phyloP scores from a whole-genome alignment of 345 rosid species.

The Camelina sativa region DNA sequence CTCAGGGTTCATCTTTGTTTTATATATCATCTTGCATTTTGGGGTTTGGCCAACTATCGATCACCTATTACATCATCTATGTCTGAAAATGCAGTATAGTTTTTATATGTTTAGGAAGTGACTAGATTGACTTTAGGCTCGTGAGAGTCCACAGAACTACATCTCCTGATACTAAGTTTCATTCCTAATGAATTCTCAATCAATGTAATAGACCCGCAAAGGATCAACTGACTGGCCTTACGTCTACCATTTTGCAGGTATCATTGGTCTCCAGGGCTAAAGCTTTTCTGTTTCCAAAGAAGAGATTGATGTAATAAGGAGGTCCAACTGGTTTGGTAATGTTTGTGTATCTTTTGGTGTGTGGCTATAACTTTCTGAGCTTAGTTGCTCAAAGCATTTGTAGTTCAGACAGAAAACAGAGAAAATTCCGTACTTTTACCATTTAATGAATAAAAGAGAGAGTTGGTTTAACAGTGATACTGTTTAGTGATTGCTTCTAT shows the following conservation, averaged over 20 bases:
- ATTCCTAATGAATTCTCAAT: not conserved
- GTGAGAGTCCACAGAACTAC: not conserved
- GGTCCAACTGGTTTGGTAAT: constrained; percentile 24
- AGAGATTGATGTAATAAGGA: constrained; percentile 34
- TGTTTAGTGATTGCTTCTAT: not conserved
- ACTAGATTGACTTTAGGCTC: constrained; percentile 8
- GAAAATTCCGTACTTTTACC: not conserved
- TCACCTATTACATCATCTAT: constrained; percentile 2
- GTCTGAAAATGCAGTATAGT: constrained; percentile 1
- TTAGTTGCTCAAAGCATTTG: constrained; percentile 16
- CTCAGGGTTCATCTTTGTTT: constrained; percentile 14
- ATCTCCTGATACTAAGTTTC: not conserved
- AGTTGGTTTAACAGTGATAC: not conserved
- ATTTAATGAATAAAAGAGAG: constrained; percentile 21
- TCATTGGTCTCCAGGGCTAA: constrained; percentile 48
- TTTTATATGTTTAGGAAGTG: constrained; percentile 6
- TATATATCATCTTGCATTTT: constrained; percentile 6
- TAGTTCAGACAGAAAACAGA: constrained; percentile 13
- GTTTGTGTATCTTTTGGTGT: constrained; percentile 11
- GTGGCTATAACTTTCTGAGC: constrained; percentile 17
- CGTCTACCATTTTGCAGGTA: constrained; percentile 36
- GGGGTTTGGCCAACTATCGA: not conserved
- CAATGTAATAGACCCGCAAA: not conserved
- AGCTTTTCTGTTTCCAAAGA: constrained; percentile 15
- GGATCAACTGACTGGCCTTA: constrained; percentile 12